Conservation (phyloP, 805 yeast species). For the Saturnispora silvae region DNA sequence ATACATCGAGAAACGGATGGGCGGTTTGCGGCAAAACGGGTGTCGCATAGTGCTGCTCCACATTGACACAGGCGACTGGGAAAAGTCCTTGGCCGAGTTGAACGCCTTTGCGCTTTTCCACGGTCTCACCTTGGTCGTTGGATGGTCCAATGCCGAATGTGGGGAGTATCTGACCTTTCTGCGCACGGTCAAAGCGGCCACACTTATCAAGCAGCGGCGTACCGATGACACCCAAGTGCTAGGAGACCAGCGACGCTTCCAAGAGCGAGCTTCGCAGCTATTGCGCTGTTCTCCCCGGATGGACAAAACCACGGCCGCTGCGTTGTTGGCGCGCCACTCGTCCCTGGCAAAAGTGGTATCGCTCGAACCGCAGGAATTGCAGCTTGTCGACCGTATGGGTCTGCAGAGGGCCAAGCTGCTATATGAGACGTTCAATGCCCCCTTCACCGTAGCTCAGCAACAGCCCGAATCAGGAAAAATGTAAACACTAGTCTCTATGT, state of each 20-base stretch:
- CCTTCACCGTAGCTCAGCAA: slow-evolving; percentile 7
- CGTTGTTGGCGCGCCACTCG: slow-evolving; percentile 4
- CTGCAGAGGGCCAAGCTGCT: slow-evolving; percentile 6
- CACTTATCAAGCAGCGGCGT: slow-evolving; percentile 27
- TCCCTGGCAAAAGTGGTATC: slow-evolving; percentile 6
- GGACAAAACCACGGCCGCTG: slow-evolving; percentile 5
- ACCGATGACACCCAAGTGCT: slow-evolving; percentile 22
- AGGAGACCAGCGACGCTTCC: slow-evolving; percentile 29
- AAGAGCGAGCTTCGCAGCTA: slow-evolving; percentile 7
- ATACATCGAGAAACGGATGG: slow-evolving; percentile 51
- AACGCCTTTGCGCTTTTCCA: slow-evolving; percentile 40
- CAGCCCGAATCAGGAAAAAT: slow-evolving; percentile 6
- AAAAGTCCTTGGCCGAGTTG: slow-evolving; percentile 36
- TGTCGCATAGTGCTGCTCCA: slow-evolving; percentile 45
- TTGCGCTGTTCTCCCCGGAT: slow-evolving; percentile 4
- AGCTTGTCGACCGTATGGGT: slow-evolving; percentile 10
- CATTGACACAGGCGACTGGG: slow-evolving; percentile 53
- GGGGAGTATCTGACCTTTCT: slow-evolving; percentile 30
- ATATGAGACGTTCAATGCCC: slow-evolving; percentile 7
- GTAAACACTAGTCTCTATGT: slow-evolving; percentile 6
- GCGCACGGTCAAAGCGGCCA: slow-evolving; percentile 27
- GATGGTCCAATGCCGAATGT: slow-evolving; percentile 49
- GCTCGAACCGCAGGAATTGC: slow-evolving; percentile 4
- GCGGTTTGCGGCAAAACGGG: slow-evolving; percentile 20
- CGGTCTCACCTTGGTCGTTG: slow-evolving; percentile 37